Conservation (phyloP, 495 filamentous ascomycete genomes). For the Amphirosellinia nigrospora region DNA sequence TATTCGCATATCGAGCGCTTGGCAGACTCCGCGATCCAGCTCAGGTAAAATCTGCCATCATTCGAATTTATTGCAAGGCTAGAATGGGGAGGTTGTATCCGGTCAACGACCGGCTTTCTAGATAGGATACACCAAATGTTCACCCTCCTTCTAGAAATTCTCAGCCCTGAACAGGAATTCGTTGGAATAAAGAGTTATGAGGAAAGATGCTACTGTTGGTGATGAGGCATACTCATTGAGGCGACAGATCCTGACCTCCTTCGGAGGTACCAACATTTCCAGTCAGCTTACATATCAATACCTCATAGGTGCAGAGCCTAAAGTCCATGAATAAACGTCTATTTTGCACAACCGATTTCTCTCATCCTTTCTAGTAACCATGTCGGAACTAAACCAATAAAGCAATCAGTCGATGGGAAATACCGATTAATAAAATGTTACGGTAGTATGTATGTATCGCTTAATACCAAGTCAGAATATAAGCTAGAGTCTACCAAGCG, state of each 20-base stretch:
- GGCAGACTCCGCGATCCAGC: no score
- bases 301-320: neutral
- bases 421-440: neutral
- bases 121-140: neutral
- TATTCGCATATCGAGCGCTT: neutral
- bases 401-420: conserved; percentile 5
- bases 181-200: neutral
- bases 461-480: neutral
- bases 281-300: neutral
- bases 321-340: neutral
- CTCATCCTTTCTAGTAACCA: neutral
- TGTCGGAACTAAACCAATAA: neutral
- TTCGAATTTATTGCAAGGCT: neutral
- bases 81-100: neutral
- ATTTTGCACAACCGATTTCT: neutral
- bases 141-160: neutral
- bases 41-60: no score
- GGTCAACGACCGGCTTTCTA: neutral
- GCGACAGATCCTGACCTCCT: neutral
- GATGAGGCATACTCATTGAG: neutral
- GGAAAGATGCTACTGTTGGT: neutral
- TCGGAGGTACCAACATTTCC: neutral
- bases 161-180: neutral
- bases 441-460: neutral
- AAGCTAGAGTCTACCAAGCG: neutral